A percentile compares a stretch with the other conserved stretches of the same genome.
These are phyloP conservation scores for Prunus yedoensis DNA, from an alignment of 331 rosid species.

Conservation along the genomic window DNA sequence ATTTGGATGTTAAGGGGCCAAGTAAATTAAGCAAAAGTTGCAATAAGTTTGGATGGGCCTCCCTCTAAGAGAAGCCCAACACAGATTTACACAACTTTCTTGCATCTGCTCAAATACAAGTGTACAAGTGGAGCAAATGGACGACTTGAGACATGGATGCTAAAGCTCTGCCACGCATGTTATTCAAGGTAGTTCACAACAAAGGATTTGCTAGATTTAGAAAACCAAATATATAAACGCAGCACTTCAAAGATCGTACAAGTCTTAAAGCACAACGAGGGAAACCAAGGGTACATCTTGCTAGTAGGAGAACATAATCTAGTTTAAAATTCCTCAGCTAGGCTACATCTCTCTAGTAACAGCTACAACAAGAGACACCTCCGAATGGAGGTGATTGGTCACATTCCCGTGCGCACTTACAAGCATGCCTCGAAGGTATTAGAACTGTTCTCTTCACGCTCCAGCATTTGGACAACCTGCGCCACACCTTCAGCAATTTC, in stretches of 20 bases:
- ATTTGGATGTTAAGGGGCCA: too few relatives aligned
- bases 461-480: constrained; percentile 76
- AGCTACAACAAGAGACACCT: constrained; percentile 24
- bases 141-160: not conserved
- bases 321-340: constrained; percentile 18
- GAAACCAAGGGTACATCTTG: not conserved
- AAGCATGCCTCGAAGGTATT: constrained; percentile 40
- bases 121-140: not conserved
- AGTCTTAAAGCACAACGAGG: constrained; percentile 4
- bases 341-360: constrained; percentile 30
- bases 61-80: not conserved
- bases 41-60: too few relatives aligned
- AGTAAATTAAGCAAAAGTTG: too few relatives aligned
- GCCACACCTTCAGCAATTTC: constrained; percentile 89
- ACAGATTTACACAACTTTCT: not conserved
- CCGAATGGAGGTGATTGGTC: constrained; percentile 8
- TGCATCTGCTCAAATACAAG: not conserved
- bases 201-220: not conserved
- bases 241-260: constrained; percentile 5
- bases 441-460: constrained; percentile 52
- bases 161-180: not conserved
- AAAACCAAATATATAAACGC: not conserved
- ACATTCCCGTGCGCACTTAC: constrained; percentile 26
- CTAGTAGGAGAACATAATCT: constrained; percentile 11
- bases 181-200: not conserved